A percentile compares a stretch with the other conserved stretches of the same genome.
Evolutionary conservation across 2,329 filamentous ascomycete species (phyloP).

Genomic region (Alternaria ethzedia): DNA sequence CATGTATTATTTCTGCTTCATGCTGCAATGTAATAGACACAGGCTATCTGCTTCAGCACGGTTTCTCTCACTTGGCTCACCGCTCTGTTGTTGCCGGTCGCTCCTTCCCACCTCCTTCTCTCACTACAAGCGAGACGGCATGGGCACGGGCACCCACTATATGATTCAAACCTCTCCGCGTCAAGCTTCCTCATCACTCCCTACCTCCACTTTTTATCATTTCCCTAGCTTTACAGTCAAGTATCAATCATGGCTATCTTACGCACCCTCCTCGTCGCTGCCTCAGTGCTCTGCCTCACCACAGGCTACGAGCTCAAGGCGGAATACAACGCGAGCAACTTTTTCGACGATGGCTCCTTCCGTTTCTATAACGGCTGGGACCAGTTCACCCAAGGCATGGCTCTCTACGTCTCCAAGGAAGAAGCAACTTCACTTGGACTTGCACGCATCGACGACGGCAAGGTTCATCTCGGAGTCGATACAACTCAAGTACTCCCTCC

Average conservation of each 20-base stretch:
- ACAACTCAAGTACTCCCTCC: not conserved
- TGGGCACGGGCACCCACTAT: not conserved
- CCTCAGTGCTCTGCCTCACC: not conserved
- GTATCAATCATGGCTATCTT: slow-evolving; percentile 1
- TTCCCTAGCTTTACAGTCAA: not conserved
- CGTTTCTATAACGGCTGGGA: slow-evolving; percentile 20
- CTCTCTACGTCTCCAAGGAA: slow-evolving; percentile 27
- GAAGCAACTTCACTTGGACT: slow-evolving; percentile 24
- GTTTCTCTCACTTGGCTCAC: not conserved
- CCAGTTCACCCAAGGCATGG: slow-evolving; percentile 23
- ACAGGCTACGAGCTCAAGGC: slow-evolving; percentile 21
- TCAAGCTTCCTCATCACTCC: not conserved
- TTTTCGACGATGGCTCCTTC: slow-evolving; percentile 19
- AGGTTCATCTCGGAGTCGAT: slow-evolving; percentile 34
- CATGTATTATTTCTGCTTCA: not conserved
- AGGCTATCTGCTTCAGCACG: not conserved
- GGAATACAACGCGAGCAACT: slow-evolving; percentile 27
- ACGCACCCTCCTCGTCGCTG: not conserved
- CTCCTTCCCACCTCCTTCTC: not conserved
- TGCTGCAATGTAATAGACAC: not conserved
- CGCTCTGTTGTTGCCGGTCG: not conserved
- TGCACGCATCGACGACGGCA: slow-evolving; percentile 17
- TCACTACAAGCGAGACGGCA: not conserved
- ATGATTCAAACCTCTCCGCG: not conserved
- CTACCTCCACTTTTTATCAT: not conserved